Percentiles rank a stretch among this genome's conserved stretches.
Conservation (phyloP, 352 stramenopile genomes). For the Pythium phragmiticola region DNA sequence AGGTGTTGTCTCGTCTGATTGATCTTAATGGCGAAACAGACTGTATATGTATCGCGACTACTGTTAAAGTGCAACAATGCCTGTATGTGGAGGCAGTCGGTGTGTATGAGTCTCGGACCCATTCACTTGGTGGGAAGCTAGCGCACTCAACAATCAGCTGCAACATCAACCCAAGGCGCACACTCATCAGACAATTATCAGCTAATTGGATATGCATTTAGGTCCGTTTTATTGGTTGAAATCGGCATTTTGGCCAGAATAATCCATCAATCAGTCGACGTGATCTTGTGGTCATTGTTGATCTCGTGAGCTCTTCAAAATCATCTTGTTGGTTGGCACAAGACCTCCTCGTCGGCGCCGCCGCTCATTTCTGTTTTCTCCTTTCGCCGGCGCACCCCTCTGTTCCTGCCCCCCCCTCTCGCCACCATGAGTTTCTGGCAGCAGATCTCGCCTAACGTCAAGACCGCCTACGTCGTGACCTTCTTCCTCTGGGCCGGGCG, state of each 20-base stretch:
- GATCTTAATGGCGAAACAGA: too few species aligned
- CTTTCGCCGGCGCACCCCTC: neutral
- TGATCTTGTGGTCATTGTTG: slow-evolving; percentile 2
- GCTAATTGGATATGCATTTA: too few species aligned
- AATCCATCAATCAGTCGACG: neutral
- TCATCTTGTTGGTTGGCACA: neutral
- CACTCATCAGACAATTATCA: too few species aligned
- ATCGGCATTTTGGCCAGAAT: neutral
- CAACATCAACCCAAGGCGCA: too few species aligned
- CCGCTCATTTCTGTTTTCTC: neutral
- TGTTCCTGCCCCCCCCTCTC: neutral
- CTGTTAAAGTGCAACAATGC: too few species aligned
- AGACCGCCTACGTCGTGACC: slow-evolving; percentile 66
- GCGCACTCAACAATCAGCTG: too few species aligned
- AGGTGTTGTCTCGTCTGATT: too few species aligned
- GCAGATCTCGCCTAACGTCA: slow-evolving; percentile 40
- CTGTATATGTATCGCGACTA: too few species aligned
- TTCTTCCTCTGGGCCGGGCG: slow-evolving; percentile 76
- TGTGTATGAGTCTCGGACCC: too few species aligned
- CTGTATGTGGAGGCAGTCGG: too few species aligned
- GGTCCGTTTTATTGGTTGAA: too few species aligned
- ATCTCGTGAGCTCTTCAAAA: slow-evolving; percentile 11
- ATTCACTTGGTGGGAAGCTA: fast-evolving
- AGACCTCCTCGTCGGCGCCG: neutral
- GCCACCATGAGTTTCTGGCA: slow-evolving; percentile 15